A percentile compares a stretch with the other conserved stretches of the same genome.
phyloP scores from a whole-genome alignment of 345 rosid genomes.

The Mercurialis annua region DNA sequence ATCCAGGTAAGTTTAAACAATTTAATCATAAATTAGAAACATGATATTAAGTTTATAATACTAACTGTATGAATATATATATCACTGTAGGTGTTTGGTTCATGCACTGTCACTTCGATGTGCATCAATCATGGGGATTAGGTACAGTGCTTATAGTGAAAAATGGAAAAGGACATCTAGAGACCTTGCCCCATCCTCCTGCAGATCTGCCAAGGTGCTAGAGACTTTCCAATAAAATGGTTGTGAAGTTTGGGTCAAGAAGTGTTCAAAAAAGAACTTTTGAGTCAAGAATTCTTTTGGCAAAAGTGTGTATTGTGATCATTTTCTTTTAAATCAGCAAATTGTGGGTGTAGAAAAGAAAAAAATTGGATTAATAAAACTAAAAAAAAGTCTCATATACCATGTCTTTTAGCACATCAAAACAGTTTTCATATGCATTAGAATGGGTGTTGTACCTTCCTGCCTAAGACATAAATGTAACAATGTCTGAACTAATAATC shows the following conservation, averaged over 20 bases:
- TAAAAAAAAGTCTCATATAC: background rate
- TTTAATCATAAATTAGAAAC: background rate
- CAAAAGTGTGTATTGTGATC: conserved; percentile 25
- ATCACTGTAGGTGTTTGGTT: conserved; percentile 74
- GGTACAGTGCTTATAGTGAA: conserved; percentile 65
- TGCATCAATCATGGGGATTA: conserved; percentile 85
- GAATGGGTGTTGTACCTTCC: too few relatives aligned
- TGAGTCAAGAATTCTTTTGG: conserved; percentile 30
- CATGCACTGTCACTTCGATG: conserved; percentile 77
- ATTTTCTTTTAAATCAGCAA: conserved; percentile 16
- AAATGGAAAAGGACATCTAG: conserved; percentile 51
- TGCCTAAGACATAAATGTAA: too few relatives aligned
- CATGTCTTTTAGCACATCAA: too few relatives aligned
- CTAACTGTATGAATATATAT: background rate
- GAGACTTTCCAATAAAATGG: conserved; percentile 9
- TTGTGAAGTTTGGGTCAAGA: background rate
- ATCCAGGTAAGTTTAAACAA: conserved; percentile 49
- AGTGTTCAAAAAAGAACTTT: conserved; percentile 14
- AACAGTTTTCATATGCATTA: too few relatives aligned
- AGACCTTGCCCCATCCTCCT: conserved; percentile 75
- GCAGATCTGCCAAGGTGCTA: conserved; percentile 70
- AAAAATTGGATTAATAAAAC: conserved; percentile 25
- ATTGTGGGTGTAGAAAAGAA: conserved; percentile 27
- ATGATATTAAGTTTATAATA: background rate
- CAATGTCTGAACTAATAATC: too few relatives aligned